A percentile compares a stretch with the other conserved stretches of the same genome.
These are phyloP conservation scores for Myxozyma nipponensis DNA, from an alignment of 805 yeast species.

Conservation along the genomic window DNA sequence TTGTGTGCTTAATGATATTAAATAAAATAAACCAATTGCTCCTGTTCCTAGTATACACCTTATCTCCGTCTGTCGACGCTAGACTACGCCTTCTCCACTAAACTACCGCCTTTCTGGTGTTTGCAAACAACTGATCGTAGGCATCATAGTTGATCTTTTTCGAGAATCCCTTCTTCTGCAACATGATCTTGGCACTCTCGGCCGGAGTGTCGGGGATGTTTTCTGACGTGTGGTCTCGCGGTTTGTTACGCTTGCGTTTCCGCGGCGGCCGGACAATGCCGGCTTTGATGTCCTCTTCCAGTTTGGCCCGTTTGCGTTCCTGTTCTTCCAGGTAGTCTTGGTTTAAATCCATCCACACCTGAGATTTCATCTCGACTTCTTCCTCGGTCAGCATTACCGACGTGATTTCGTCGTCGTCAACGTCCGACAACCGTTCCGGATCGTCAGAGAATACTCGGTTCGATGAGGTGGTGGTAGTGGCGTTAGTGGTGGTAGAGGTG, in stretches of 20 bases:
- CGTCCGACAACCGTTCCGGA: constrained; percentile 63
- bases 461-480: not conserved
- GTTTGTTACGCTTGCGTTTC: constrained; percentile 38
- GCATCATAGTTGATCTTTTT: constrained; percentile 88
- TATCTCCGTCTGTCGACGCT: too few species aligned
- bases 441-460: constrained; percentile 44
- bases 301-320: constrained; percentile 75
- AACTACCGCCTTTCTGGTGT: too few species aligned
- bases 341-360: constrained; percentile 86
- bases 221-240: constrained; percentile 32
- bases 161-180: constrained; percentile 71
- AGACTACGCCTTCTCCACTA: too few species aligned
- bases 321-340: constrained; percentile 81
- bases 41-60: not conserved
- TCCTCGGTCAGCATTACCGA: constrained; percentile 52
- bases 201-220: constrained; percentile 56
- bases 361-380: constrained; percentile 66
- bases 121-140: constrained; percentile 45
- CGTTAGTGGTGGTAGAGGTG: too few species aligned
- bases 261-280: constrained; percentile 61
- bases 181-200: constrained; percentile 72
- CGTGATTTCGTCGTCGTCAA: constrained; percentile 78
- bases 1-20: too few species aligned
- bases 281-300: constrained; percentile 80
- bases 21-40: not conserved